Conservation (phyloP, 1,139 yeast genomes). For the Pichia sp. region DNA sequence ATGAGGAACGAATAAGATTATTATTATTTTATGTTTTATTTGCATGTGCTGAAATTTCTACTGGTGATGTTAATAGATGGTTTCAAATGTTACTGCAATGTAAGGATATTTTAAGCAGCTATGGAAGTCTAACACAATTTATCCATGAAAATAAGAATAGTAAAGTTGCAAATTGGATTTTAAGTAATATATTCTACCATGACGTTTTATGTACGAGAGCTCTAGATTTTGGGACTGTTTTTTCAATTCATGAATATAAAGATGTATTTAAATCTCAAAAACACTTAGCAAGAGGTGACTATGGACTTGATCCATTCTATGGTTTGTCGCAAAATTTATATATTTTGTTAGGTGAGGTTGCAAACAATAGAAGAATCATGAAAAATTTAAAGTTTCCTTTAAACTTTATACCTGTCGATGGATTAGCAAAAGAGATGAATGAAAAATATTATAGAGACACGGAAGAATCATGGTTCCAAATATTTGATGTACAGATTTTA, state of each 20-base stretch:
- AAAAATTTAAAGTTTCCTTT: slow-evolving; percentile 19
- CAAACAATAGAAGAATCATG: slow-evolving; percentile 32
- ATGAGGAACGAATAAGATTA: slow-evolving; percentile 21
- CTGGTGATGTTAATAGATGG: slow-evolving; percentile 44
- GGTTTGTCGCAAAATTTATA: slow-evolving; percentile 42
- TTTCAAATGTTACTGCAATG: slow-evolving; percentile 27
- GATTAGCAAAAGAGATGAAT: background rate
- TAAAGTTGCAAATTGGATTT: slow-evolving; percentile 39
- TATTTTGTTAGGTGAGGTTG: slow-evolving; percentile 38
- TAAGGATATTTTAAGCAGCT: slow-evolving; percentile 22
- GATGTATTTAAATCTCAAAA: slow-evolving; percentile 29
- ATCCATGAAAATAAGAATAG: slow-evolving; percentile 31
- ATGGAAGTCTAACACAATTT: slow-evolving; percentile 34
- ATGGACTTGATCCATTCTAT: slow-evolving; percentile 46
- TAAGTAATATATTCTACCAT: slow-evolving; percentile 41
- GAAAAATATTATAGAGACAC: slow-evolving; percentile 6
- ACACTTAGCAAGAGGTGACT: slow-evolving; percentile 22
- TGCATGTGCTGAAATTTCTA: slow-evolving; percentile 33
- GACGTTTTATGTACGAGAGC: slow-evolving; percentile 38
- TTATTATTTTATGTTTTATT: slow-evolving; percentile 22
- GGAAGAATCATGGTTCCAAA: slow-evolving; percentile 17
- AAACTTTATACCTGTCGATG: slow-evolving; percentile 9
- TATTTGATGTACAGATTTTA: slow-evolving; percentile 35
- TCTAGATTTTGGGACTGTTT: slow-evolving; percentile 34
- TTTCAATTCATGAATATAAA: slow-evolving; percentile 34